phyloP scores from a whole-genome alignment of 805 yeast genomes.

The Lachancea fermentati region DNA sequence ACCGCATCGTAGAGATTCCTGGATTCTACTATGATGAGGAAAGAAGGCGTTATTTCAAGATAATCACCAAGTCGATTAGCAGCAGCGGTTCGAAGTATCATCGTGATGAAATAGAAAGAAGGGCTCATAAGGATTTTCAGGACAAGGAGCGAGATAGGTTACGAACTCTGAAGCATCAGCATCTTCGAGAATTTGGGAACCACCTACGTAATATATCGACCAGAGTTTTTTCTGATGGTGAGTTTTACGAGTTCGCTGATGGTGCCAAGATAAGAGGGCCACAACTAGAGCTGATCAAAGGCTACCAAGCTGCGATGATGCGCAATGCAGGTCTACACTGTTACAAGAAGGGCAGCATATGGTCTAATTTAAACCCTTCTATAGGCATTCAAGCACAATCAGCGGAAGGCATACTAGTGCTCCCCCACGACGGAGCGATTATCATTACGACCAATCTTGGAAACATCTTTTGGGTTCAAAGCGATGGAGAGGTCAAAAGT shows the following conservation, averaged over 20 bases:
- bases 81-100: conserved; percentile 1
- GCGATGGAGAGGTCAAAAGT: background rate
- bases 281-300: background rate
- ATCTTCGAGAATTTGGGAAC: background rate
- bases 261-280: background rate
- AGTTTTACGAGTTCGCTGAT: background rate
- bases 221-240: background rate
- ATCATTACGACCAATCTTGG: conserved; percentile 1
- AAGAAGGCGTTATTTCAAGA: conserved; percentile 22
- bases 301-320: background rate
- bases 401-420: background rate
- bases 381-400: background rate
- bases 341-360: background rate
- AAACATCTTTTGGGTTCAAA: background rate
- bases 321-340: background rate
- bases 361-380: conserved; percentile 6
- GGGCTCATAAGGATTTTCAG: background rate
- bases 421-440: background rate
- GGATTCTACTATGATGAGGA: conserved; percentile 27
- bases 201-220: background rate
- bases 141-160: background rate
- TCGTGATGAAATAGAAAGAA: conserved; percentile 1
- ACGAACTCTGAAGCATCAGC: background rate
- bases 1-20: conserved; percentile 15
- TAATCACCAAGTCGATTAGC: conserved; percentile 1